Evolutionary conservation across 495 filamentous ascomycete genomes (phyloP), one percentile per base, ranked within the genome.

Genomic region (Entonaema liquescens): DNA sequence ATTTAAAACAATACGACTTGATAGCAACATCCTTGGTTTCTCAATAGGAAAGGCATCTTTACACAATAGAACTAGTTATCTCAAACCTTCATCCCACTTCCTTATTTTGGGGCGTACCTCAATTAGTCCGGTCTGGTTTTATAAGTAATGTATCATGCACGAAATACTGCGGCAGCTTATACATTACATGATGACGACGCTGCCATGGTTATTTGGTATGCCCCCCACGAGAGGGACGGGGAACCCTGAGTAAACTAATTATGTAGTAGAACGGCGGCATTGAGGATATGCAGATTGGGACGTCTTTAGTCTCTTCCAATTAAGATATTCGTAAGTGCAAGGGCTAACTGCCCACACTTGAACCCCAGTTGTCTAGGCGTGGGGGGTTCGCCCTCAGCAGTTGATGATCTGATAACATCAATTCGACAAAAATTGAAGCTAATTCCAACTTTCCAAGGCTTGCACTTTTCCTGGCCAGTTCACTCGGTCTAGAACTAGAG

Each of bases 331-430:
- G 8, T 5, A 57, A 17, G 17, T 5, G 17, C 17, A 7, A 49
- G 36, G 38, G 40, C 62, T n/a, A 55, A 15, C 35, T 28, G 19
- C 52, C 59, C 33, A 36, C 21, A 26, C 25, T 13, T 13, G 25
- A 23, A 61, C 31, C 60, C 59, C 15, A 54, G 13, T 26, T 29
- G 52, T 56, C 21, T 55, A 35, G 29, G 42, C 61, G 70, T 72
- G 61, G 65, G 64, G 68, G 63, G 53, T 38, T 50, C n/a, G 50
- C 26, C 13, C 26, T 56, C 35, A 33, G 11, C 13, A 36, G 28
- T 44, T 62, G 68, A 56, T 54, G 47, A 67, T 67, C 62, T 67
- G 59, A 71, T 67, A 64, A 72, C 50, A 47, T 67, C 56, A 33
- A 65, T 36, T 47, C 42, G 23, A 67, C 36, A 61, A 49, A 40